A percentile compares a stretch with the other conserved stretches of the same genome.
phyloP scores from a whole-genome alignment of 1,284 basidiomycete species.

The Sanghuangporus sanghuang region DNA sequence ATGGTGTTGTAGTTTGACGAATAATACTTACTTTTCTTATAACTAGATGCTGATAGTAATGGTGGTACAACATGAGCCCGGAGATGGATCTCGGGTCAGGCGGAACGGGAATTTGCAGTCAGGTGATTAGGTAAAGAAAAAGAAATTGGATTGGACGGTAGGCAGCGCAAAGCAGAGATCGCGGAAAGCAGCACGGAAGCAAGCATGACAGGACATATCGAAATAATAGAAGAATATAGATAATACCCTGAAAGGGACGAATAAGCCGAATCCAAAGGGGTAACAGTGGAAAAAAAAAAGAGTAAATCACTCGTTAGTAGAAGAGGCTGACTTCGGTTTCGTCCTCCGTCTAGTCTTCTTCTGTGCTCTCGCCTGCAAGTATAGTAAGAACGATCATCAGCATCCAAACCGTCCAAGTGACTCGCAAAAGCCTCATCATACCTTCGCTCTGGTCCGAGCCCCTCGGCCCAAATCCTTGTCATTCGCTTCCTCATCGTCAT shows the following conservation, averaged over 20 bases:
- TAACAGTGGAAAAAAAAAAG: background rate
- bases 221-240: background rate
- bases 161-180: background rate
- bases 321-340: background rate
- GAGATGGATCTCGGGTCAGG: background rate
- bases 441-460: slow-evolving; percentile 21
- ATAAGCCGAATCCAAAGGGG: background rate
- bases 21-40: background rate
- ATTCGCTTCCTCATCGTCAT: slow-evolving; percentile 2
- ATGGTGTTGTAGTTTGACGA: background rate
- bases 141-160: background rate
- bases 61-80: too few species aligned
- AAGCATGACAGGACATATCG: background rate
- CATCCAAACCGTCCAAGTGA: too few species aligned
- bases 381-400: background rate
- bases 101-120: background rate
- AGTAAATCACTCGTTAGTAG: background rate
- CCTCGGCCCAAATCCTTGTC: slow-evolving; percentile 19
- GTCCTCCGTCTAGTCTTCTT: slow-evolving; percentile 4
- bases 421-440: background rate
- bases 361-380: slow-evolving; percentile 4
- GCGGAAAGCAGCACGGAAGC: background rate
- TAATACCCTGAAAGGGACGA: background rate
- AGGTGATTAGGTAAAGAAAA: background rate
- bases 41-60: background rate